These are phyloP conservation scores for Nepenthes alata DNA, from an alignment of 179 eudicot species.

Conservation along the genomic window DNA sequence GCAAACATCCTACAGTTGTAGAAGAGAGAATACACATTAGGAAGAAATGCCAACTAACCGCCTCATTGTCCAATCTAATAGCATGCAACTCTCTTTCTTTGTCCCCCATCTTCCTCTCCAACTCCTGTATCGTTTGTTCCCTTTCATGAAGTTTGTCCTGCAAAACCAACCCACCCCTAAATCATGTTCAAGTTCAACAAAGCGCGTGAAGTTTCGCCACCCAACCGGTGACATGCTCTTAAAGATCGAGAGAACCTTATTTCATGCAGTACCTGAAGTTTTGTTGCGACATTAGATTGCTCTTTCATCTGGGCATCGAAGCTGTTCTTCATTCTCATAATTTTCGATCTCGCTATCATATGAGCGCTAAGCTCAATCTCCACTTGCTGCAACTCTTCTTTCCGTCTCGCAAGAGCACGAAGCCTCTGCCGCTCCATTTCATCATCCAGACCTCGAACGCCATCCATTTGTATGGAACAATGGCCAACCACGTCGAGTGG, in stretches of 20 bases:
- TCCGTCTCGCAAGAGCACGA: constrained; percentile 30
- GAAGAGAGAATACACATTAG: background rate
- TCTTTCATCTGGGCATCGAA: constrained; percentile 66
- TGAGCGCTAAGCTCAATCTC: constrained; percentile 79
- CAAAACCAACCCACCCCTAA: constrained; percentile 10
- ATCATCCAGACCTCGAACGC: constrained; percentile 23
- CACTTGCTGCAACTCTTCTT: constrained; percentile 61
- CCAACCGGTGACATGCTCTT: too few species aligned
- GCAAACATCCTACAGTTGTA: background rate
- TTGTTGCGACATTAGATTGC: constrained; percentile 35
- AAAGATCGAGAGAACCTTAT: too few species aligned
- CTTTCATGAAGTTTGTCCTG: constrained; percentile 83
- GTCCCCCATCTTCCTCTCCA: constrained; percentile 75
- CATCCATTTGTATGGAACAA: constrained; percentile 56
- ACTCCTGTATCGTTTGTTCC: constrained; percentile 56
- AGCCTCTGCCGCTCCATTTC: constrained; percentile 60
- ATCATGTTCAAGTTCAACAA: background rate
- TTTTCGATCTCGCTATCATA: constrained; percentile 56
- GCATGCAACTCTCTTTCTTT: constrained; percentile 85
- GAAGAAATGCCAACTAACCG: constrained; percentile 30
- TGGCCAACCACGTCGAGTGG: constrained; percentile 49
- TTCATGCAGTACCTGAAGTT: constrained; percentile 50
- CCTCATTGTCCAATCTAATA: constrained; percentile 75
- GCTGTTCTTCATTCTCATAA: constrained; percentile 45
- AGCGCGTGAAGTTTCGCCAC: too few species aligned